Base-by-base conservation (phyloP, 1,139 yeast genomes). In the Yamadazyma siamensis region DNA sequence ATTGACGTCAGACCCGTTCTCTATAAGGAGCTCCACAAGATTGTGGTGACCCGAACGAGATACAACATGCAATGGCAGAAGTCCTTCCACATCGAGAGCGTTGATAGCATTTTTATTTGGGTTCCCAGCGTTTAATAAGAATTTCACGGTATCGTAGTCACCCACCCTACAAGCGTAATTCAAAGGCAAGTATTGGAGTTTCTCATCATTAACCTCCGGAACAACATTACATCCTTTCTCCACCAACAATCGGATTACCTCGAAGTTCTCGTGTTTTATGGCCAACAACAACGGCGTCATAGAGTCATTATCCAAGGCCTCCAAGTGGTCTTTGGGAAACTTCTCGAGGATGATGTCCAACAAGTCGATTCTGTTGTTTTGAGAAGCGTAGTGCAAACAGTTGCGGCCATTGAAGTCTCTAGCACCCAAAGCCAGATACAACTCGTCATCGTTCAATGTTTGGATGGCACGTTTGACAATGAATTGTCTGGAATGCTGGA, bases 151-250 rank as follows among this genome's bases (percentile, higher is more conserved):
- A 35, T 75, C 76, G 42, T 71, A 75, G 43, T 85, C 80, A 6
- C 96, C 96, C 39, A 77, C 75, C 47, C 84, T 83, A 55, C 98
- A 91, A 1, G 97, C 96, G 50, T 84, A 77, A 47, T 86, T 87
- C 24, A 91, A 66, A 1, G 98, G 97, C 27, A 87, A 71, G 50
- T 88, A 87, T 40, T 71, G 76, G 16, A 75, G 67, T 35, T 62
- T 69, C 14, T 61, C 59, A 24, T 74, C 78, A 40, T 62, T 64
- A 25, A 65, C 63, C 34, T 56, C 57, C 1, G 87, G 85, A 30
- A 71, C 71, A 6, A 81, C 75, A 40, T 73, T 72, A 16, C 80
- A 70, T 3, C 82, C 80, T 28, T 66, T 61, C 29, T 59, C 52
- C 3, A 66, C 58, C 31, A 68, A 54, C 28, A 50, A 52, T 15